A percentile compares a stretch with the other conserved stretches of the same genome.
Conservation (phyloP, 2,329 filamentous ascomycete genomes). For the Metarhizium robertsii region DNA sequence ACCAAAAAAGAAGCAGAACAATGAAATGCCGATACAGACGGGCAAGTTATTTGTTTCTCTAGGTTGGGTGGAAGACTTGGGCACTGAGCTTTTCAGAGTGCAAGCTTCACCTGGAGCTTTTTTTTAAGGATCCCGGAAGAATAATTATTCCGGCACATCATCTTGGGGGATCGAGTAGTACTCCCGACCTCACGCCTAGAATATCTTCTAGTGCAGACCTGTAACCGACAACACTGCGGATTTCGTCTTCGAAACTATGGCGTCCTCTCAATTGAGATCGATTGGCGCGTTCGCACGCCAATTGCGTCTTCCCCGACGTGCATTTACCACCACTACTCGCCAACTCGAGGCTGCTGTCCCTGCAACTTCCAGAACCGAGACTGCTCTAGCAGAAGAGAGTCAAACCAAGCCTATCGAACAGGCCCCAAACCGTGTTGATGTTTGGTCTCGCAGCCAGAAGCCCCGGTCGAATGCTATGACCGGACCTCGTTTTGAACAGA, state of each 20-base stretch:
- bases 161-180: not conserved
- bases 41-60: not conserved
- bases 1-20: not conserved
- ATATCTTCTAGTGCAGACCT: not conserved
- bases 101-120: not conserved
- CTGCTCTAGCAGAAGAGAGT: conserved; percentile 33
- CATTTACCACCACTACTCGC: conserved; percentile 39
- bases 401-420: conserved; percentile 51
- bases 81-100: not conserved
- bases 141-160: conserved; percentile 6
- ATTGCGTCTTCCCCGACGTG: conserved; percentile 33
- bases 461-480: conserved; percentile 77
- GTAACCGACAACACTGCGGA: conserved; percentile 1
- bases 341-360: conserved; percentile 35
- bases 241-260: conserved; percentile 22
- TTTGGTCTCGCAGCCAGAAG: conserved; percentile 84
- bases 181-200: not conserved
- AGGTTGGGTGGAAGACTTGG: not conserved
- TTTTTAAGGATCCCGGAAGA: conserved; percentile 1
- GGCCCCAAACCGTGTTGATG: conserved; percentile 72
- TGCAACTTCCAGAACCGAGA: conserved; percentile 27
- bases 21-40: not conserved
- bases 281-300: conserved; percentile 34
- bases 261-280: conserved; percentile 37
- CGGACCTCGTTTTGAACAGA: conserved; percentile 95